A percentile compares a stretch with the other conserved stretches of the same genome.
These are phyloP conservation scores for Rhodotorula babjevae DNA, from an alignment of 768 basidiomycete species.

Conservation along the genomic window DNA sequence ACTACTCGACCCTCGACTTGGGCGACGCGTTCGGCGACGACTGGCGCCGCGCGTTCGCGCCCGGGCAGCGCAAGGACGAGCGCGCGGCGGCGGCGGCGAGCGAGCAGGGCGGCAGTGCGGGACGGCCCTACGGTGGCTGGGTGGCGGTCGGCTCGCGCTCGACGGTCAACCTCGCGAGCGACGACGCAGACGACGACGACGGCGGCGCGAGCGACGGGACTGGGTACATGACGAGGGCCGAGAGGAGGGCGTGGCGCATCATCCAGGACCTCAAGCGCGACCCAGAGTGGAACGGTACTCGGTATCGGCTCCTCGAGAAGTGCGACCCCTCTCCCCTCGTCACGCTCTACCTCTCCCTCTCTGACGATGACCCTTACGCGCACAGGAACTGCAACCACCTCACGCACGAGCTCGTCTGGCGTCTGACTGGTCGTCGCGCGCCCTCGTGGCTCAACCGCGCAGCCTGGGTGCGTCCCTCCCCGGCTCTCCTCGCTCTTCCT, in stretches of 20 bases:
- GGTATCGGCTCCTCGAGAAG: constrained; percentile 23
- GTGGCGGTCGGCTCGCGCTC: not conserved
- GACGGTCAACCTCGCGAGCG: not conserved
- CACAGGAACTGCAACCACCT: constrained; percentile 34
- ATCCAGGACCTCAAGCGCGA: constrained; percentile 19
- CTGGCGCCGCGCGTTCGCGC: constrained; percentile 13
- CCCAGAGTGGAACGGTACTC: constrained; percentile 15
- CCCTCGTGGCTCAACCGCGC: constrained; percentile 32
- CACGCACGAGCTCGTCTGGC: constrained; percentile 31
- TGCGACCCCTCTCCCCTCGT: not conserved
- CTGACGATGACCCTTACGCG: too few relatives aligned
- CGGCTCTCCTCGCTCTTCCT: too few relatives aligned
- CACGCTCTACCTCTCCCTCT: too few relatives aligned
- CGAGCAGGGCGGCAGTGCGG: not conserved
- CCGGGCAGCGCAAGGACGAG: too few relatives aligned
- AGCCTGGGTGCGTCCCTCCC: constrained; percentile 15
- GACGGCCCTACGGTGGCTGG: not conserved
- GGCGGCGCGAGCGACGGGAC: constrained; percentile 26
- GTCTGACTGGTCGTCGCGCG: constrained; percentile 12
- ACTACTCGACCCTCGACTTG: constrained; percentile 12
- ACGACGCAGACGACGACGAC: constrained; percentile 19
- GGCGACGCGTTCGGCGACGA: constrained; percentile 26
- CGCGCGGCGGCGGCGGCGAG: not conserved
- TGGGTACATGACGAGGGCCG: constrained; percentile 8
- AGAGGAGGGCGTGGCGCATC: constrained; percentile 29